Percentiles rank a stretch among this genome's conserved stretches.
phyloP scores from a whole-genome alignment of 306 rosid genomes.

The Fagus sylvatica region DNA sequence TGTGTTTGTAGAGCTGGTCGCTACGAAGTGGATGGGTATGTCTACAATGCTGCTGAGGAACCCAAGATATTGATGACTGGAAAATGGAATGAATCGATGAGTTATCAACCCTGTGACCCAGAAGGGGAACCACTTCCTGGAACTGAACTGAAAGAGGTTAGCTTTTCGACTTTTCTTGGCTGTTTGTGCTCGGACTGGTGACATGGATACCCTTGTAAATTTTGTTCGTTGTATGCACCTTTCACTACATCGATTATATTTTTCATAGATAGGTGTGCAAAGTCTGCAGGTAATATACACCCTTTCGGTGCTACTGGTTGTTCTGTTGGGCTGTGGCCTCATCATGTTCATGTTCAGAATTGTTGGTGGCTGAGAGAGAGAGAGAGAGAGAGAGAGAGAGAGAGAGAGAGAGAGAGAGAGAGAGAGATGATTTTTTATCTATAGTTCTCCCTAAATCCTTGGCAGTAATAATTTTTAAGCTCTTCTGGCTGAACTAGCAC shows the following conservation, averaged over 20 bases:
- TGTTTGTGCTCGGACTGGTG: constrained; percentile 4
- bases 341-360: not conserved
- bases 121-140: constrained; percentile 94
- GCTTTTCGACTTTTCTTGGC: constrained; percentile 13
- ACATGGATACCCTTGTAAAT: constrained; percentile 3
- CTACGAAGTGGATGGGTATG: constrained; percentile 92
- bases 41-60: constrained; percentile 77
- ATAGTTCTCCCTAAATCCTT: not conserved
- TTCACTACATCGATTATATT: not conserved
- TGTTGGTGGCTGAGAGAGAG: not conserved
- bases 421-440: not conserved
- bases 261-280: not conserved
- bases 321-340: not conserved
- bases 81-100: constrained; percentile 85
- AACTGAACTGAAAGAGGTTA: constrained; percentile 83
- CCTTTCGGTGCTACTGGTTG: not conserved
- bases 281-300: not conserved
- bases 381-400: too few relatives aligned
- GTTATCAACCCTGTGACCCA: constrained; percentile 79
- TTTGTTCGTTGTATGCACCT: constrained; percentile 1
- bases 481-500: not conserved
- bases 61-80: constrained; percentile 89
- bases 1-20: constrained; percentile 67
- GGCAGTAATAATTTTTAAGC: not conserved
- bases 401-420: too few relatives aligned